A percentile compares a stretch with the other conserved stretches of the same genome.
phyloP scores from a whole-genome alignment of 352 stramenopile genomes.

The Paralagenidium karlingii region DNA sequence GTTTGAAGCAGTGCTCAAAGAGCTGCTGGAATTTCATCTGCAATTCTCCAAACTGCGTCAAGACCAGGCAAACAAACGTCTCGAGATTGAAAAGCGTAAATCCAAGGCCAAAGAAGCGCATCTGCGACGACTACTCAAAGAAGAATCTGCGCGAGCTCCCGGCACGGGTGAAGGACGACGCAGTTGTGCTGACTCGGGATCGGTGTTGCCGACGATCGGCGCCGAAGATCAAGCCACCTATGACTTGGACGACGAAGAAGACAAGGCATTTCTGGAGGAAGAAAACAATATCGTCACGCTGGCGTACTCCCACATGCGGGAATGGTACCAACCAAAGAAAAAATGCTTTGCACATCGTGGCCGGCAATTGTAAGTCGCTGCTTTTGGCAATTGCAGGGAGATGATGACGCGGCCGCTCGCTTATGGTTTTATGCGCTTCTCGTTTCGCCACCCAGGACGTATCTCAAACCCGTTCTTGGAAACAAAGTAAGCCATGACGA shows the following conservation, averaged over 20 bases:
- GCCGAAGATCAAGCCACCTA: constrained; percentile 2
- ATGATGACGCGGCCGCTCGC: too few relatives aligned
- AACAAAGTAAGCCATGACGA: constrained; percentile 20
- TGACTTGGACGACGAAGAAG: constrained; percentile 19
- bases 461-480: constrained; percentile 39
- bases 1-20: constrained; percentile 20
- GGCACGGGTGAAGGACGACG: too few relatives aligned
- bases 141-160: too few relatives aligned
- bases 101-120: constrained; percentile 3
- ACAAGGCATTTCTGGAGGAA: too few relatives aligned
- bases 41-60: constrained; percentile 8
- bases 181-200: too few relatives aligned
- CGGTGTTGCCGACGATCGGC: too few relatives aligned
- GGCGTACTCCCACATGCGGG: constrained; percentile 36
- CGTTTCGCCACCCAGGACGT: constrained; percentile 25
- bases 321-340: constrained; percentile 52
- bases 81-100: not conserved
- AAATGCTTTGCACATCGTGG: constrained; percentile 46
- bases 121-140: not conserved
- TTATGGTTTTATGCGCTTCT: constrained; percentile 2
- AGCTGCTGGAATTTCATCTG: constrained; percentile 19
- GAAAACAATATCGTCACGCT: constrained; percentile 44
- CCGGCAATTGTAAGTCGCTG: constrained; percentile 32
- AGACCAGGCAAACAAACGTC: constrained; percentile 10
- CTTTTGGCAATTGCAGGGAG: too few relatives aligned